Base-by-base conservation (phyloP, 495 filamentous ascomycete genomes). In the Penicillium antarcticum region DNA sequence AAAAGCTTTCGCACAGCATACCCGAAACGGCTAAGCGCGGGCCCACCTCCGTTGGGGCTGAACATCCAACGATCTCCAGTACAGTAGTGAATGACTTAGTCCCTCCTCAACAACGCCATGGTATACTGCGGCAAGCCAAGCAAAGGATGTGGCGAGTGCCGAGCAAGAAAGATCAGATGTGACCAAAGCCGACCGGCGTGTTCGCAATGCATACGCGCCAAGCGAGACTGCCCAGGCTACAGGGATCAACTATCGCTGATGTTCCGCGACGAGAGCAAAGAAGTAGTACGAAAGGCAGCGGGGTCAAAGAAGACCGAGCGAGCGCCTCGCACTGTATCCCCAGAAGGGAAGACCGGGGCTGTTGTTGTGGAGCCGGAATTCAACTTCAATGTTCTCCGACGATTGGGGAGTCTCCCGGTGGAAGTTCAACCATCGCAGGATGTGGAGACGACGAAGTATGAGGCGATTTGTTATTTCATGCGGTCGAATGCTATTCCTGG, bases 81-180 rank as follows among this genome's bases (percentile, higher is more conserved):
- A 43, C 48, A 18, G 11, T 18, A 23, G 17, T 19, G 23, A 14
- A 19, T n/a, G 14, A 29, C 23, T n/a, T 7, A 29, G 26, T 4
- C 9, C 11, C 19, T 36, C 11, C 12, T 40, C 49, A 31, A 17
- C 19, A 29, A 29, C 26, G 26, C 26, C 26, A 89, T 89, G 86
- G 86, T 89, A 2, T 89, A 88, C 61, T 83, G 82, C 57, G 86
- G 86, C 23, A 86, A 87, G 64, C 86, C 86, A 44, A 87, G 84
- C 51, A 77, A 80, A 73, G 86, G 84, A 45, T 89, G 86, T 62
- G 84, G 85, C 65, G 83, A 85, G 71, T 89, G 86, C 60, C 75
- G 85, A 64, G 80, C 79, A 16, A 78, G 84, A 56, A 80, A 87
- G 63, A 87, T 79, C 48, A 75, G 75, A 46, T 88, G 87, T 66